These are phyloP conservation scores for Diplodia mutila DNA, from an alignment of 2,329 filamentous ascomycete genomes.

Conservation along the genomic window DNA sequence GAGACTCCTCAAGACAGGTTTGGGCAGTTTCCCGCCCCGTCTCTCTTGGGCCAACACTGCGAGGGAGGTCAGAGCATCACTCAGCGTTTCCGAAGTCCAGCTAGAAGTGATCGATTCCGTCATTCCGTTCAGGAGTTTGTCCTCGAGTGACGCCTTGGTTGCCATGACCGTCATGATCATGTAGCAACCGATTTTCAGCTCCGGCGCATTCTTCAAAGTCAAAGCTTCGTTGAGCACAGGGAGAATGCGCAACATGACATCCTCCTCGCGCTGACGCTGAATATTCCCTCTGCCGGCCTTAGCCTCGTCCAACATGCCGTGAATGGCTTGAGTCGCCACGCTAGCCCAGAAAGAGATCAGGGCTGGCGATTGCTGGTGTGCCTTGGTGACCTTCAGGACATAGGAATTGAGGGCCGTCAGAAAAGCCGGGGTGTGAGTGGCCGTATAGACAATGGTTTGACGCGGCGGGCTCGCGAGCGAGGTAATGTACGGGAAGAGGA, in stretches of 20 bases:
- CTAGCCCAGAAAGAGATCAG: slow-evolving; percentile 91
- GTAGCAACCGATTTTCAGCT: slow-evolving; percentile 84
- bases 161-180: slow-evolving; percentile 88
- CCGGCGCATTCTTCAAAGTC: slow-evolving; percentile 72
- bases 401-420: slow-evolving; percentile 78
- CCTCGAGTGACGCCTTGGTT: slow-evolving; percentile 77
- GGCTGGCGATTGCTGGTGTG: slow-evolving; percentile 73
- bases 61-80: slow-evolving; percentile 76
- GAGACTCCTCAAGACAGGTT: slow-evolving; percentile 69
- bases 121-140: slow-evolving; percentile 78
- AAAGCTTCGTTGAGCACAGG: slow-evolving; percentile 78
- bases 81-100: slow-evolving; percentile 73
- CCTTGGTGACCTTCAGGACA: slow-evolving; percentile 72
- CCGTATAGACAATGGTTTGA: slow-evolving; percentile 80
- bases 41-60: slow-evolving; percentile 82
- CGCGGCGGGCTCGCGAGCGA: slow-evolving; percentile 76
- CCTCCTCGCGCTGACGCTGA: slow-evolving; percentile 79
- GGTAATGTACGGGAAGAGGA: slow-evolving; percentile 83
- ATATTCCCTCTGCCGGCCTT: slow-evolving; percentile 76
- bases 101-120: slow-evolving; percentile 86
- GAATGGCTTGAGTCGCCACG: slow-evolving; percentile 81
- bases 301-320: slow-evolving; percentile 76
- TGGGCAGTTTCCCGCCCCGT: slow-evolving; percentile 69
- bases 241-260: slow-evolving; percentile 68
- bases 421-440: slow-evolving; percentile 76